Base-by-base conservation (phyloP, 2,329 filamentous ascomycete species). In the Neodidymelliopsis sp. region DNA sequence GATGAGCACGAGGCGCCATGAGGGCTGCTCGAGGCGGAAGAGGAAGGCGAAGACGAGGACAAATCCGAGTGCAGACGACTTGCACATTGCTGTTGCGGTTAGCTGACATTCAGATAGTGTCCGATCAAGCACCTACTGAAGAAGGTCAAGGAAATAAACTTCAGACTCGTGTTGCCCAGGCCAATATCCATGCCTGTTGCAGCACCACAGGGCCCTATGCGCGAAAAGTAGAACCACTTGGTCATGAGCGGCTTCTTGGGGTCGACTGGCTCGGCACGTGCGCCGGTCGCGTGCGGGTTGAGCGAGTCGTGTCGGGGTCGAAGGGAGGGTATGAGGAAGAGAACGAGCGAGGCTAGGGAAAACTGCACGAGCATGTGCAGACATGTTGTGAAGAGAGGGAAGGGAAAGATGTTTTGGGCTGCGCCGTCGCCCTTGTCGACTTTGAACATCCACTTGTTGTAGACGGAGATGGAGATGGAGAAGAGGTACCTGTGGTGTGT, bases 391-490 rank as follows among this genome's bases (percentile, higher is more conserved):
- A 97, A 97, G 38, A 99, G 82, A 28, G 94, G 94, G 66, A 94
- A 97, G 40, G 90, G 87, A 71, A 99, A 99, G 74, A 97, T 88
- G 60, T 72, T 69, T 45, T 66, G 51, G 7, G 66, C 49, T 46
- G 70, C 56, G 43, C 70, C 69, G 52, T 71, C 70, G 38, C 58
- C 69, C 42, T 64, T 66, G 15, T 71, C 69, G 39, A 88, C 83
- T 54, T 87, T 83, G 76, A 99, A 97, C 93, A 99, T 97, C 94
- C 94, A 97, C 78, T 97, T 97, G 82, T 99, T 99, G 80, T 97
- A 99, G 88, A 73, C 67, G 31, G 70, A 73, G 31, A 73, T 96
- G 38, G 90, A 91, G 58, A 97, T 83, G 13, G 92, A 97, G 74
- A 97, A 97, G 28, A 91, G 77, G 70, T 90, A 85, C 76, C 75